Evolutionary conservation across 208 protist genomes (phyloP).

Genomic region (Acanthamoeba sp.): DNA sequence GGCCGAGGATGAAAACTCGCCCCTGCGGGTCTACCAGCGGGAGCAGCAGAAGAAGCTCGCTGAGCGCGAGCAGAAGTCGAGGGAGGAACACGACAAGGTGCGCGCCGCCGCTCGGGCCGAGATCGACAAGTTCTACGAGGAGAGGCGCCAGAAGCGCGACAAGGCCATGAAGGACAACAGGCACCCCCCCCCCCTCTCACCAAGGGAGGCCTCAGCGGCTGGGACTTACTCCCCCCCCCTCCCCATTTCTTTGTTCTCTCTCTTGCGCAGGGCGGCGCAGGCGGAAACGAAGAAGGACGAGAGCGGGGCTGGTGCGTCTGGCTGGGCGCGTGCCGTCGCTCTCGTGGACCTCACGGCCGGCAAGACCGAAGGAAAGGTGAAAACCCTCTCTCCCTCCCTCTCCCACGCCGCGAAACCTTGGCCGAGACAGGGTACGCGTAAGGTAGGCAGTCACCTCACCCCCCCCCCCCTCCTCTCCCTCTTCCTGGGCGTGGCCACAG

Average conservation of each 20-base stretch:
- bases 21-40: slow-evolving; percentile 37
- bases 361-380: slow-evolving; percentile 45
- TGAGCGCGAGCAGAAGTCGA: neutral
- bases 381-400: neutral
- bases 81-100: slow-evolving; percentile 54
- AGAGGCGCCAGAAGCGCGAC: slow-evolving; percentile 41
- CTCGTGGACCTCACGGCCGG: slow-evolving; percentile 52
- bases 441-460: no score
- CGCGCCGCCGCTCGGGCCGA: slow-evolving; percentile 15
- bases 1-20: slow-evolving; percentile 33
- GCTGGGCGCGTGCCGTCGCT: slow-evolving; percentile 4
- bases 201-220: no score
- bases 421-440: no score
- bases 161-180: slow-evolving; percentile 22
- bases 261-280: neutral
- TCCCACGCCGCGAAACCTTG: neutral
- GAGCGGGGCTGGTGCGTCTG: neutral
- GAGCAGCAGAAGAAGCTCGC: slow-evolving; percentile 53
- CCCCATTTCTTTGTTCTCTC: no score
- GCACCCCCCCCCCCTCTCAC: neutral
- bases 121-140: slow-evolving; percentile 74
- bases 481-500: neutral
- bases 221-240: no score
- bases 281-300: slow-evolving; percentile 28
- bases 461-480: neutral